A percentile compares a stretch with the other conserved stretches of the same genome.
Evolutionary conservation across 805 yeast species (phyloP).

Genomic region (Nakazawaea ambrosiae): DNA sequence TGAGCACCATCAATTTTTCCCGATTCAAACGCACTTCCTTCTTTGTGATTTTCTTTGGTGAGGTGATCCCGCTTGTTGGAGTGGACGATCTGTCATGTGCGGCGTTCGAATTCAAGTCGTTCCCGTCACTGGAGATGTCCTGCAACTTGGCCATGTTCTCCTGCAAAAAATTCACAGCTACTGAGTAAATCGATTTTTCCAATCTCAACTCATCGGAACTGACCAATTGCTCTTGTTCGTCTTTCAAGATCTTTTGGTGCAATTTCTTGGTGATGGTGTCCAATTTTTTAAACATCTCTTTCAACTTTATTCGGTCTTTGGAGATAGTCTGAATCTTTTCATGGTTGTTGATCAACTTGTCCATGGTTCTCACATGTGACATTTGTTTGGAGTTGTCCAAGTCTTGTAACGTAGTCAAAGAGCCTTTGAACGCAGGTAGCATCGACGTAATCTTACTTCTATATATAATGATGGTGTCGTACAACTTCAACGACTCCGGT

Average conservation of each 20-base stretch:
- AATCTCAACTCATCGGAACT: conserved; percentile 38
- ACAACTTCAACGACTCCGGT: conserved; percentile 31
- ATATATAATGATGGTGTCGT: conserved; percentile 21
- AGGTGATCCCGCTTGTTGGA: no score
- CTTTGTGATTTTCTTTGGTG: conserved; percentile 38
- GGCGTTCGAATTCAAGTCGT: neutral
- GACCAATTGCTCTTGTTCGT: conserved; percentile 11
- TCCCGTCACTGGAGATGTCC: conserved; percentile 15
- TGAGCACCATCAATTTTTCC: conserved; percentile 78
- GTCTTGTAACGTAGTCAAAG: conserved; percentile 3
- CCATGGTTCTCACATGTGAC: conserved; percentile 4
- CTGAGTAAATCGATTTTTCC: conserved; percentile 48
- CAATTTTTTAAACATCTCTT: conserved; percentile 42
- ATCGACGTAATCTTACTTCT: conserved; percentile 15
- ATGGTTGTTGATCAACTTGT: conserved; percentile 7
- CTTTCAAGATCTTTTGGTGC: conserved; percentile 19
- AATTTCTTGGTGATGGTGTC: conserved; percentile 42
- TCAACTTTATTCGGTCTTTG: conserved; percentile 33
- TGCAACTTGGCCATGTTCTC: conserved; percentile 60
- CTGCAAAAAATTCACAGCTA: conserved; percentile 56
- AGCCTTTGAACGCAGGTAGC: conserved; percentile 14
- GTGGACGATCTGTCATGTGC: conserved; percentile 1
- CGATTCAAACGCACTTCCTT: conserved; percentile 50
- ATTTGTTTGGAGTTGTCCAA: conserved; percentile 2
- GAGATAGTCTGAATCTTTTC: conserved; percentile 28